phyloP scores from a whole-genome alignment of 306 rosid species.

The Prunus mira region DNA sequence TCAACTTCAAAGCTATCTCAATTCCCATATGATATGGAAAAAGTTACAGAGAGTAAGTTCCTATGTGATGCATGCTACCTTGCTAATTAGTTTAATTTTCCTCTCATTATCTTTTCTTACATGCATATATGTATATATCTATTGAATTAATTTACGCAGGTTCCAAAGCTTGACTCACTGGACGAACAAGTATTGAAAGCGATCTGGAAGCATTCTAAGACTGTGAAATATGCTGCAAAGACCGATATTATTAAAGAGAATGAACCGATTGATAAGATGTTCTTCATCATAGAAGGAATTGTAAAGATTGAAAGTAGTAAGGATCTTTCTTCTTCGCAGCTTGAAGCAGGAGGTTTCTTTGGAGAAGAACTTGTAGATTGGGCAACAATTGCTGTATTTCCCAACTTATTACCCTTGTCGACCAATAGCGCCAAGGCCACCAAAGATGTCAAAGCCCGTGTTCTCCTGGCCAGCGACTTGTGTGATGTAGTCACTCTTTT shows the following conservation, averaged over 20 bases:
- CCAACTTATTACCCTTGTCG: background rate
- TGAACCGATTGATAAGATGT: background rate
- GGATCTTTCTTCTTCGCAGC: background rate
- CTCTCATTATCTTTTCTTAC: too few relatives aligned
- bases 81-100: too few relatives aligned
- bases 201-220: background rate
- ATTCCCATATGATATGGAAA: background rate
- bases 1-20: background rate
- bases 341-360: background rate
- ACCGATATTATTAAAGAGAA: background rate
- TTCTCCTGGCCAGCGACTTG: background rate
- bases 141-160: background rate
- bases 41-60: background rate
- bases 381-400: background rate
- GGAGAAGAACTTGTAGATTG: conserved; percentile 1
- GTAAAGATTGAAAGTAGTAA: background rate
- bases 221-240: background rate
- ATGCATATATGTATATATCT: too few relatives aligned
- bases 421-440: background rate
- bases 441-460: background rate
- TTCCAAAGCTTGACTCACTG: background rate
- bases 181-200: background rate
- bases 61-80: too few relatives aligned
- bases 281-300: background rate
- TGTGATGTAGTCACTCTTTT: background rate